Evolutionary conservation across 352 stramenopile species (phyloP), one percentile per base, ranked within the genome.

Genomic region (Globisporangium apiculatum): DNA sequence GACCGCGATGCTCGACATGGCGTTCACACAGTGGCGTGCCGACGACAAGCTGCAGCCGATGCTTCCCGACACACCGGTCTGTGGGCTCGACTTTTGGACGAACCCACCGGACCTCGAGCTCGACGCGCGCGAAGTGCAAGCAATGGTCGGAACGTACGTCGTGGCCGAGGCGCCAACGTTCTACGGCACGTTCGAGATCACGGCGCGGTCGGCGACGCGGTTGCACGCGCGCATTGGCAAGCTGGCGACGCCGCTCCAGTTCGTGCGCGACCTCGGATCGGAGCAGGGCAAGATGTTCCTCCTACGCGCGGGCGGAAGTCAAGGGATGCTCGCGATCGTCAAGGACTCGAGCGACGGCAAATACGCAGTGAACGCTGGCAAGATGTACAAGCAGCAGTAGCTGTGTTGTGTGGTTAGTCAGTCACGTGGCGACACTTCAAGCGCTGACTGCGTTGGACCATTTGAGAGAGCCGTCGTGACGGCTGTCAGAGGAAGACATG

Each of bases 131-230:
- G 68, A 75, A 17, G 64, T 18, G 1, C 52, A 69, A 6, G 60
- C 61, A n/a, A 66, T 87, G 17, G 57, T 82, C 1, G 80, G 80
- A 0, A 63, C 57, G 36, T 91, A 87, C 55, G 41, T 59, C 24
- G 60, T 76, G 14, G 59, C 68, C 14, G 65, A 51, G 0, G 86
- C 74, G 3, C 42, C 60, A 2, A 67, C 51, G 8, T 89, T 69
- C 53, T 88, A 73, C 49, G 63, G 62, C 5, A 64, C 58, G 6
- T 47, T 80, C 46, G 47, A 60, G 37, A 64, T 89, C 18, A 60
- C 45, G 15, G 53, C 15, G 45, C 50, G 43, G 0, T 1, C 49
- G 3, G 35, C 42, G 8, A 48, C 46, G 9, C 17, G n/a, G 18
- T 24, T 64, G 18, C 51, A 46, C 9, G 4, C 54, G 17, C 51